phyloP scores from a whole-genome alignment of 2,329 filamentous ascomycete genomes.

The Hypoxylon sp. region DNA sequence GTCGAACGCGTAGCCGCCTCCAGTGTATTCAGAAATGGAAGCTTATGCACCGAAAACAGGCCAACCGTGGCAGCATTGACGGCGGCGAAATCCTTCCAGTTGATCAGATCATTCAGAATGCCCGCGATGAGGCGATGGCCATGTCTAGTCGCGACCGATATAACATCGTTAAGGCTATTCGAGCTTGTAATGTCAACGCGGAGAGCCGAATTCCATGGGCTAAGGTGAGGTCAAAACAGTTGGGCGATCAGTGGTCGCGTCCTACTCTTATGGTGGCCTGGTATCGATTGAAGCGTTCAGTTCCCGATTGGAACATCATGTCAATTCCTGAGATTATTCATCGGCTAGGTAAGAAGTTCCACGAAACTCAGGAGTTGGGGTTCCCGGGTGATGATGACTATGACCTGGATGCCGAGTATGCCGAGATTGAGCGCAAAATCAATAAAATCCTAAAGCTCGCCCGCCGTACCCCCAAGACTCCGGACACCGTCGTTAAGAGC shows the following conservation, averaged over 20 bases:
- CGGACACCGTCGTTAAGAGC: slow-evolving; percentile 40
- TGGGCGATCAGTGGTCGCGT: slow-evolving; percentile 45
- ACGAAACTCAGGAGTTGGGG: slow-evolving; percentile 45
- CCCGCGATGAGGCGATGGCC: slow-evolving; percentile 48
- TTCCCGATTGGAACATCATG: slow-evolving; percentile 47
- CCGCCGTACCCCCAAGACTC: slow-evolving; percentile 37
- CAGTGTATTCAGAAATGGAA: slow-evolving; percentile 80
- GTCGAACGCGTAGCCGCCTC: slow-evolving; percentile 71
- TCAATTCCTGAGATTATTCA: slow-evolving; percentile 47
- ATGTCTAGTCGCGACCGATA: slow-evolving; percentile 51
- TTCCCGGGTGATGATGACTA: slow-evolving; percentile 44
- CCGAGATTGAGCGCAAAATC: slow-evolving; percentile 48
- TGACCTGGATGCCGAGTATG: slow-evolving; percentile 47
- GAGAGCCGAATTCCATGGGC: slow-evolving; percentile 54
- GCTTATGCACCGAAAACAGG: slow-evolving; percentile 54
- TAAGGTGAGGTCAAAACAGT: slow-evolving; percentile 43
- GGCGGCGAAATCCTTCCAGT: slow-evolving; percentile 43
- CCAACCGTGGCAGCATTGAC: slow-evolving; percentile 46
- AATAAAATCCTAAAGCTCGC: slow-evolving; percentile 42
- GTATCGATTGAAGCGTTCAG: slow-evolving; percentile 48
- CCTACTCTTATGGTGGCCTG: slow-evolving; percentile 52
- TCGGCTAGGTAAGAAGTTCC: slow-evolving; percentile 45
- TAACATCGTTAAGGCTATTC: slow-evolving; percentile 49
- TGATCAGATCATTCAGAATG: slow-evolving; percentile 49
- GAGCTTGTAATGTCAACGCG: slow-evolving; percentile 41